A percentile compares a stretch with the other conserved stretches of the same genome.
Evolutionary conservation across 257 asterid species (phyloP).

Genomic region (Anisodus acutangulus): DNA sequence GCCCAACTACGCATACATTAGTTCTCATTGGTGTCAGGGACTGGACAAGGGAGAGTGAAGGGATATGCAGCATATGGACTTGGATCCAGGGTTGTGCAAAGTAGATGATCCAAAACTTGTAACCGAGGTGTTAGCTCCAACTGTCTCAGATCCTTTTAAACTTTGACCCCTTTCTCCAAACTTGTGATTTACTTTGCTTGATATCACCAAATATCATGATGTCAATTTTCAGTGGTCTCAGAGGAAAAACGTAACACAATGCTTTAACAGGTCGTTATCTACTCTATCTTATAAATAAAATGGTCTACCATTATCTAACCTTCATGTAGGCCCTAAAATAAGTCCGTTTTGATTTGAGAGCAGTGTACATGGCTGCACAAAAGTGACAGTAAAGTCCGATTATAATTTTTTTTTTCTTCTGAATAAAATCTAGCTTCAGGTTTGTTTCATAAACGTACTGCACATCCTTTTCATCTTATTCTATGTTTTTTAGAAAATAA

Average conservation of each 20-base stretch:
- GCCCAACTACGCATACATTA: neutral
- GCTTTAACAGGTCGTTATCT: neutral
- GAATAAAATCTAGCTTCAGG: neutral
- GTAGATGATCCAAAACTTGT: neutral
- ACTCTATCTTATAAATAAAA: slow-evolving; percentile 2
- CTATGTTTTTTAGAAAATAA: neutral
- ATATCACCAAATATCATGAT: neutral
- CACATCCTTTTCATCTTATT: neutral
- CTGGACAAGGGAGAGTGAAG: neutral
- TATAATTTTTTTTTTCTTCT: neutral
- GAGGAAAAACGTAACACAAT: neutral
- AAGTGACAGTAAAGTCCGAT: neutral
- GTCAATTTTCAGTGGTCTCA: slow-evolving; percentile 5
- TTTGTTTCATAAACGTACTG: neutral
- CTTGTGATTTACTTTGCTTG: slow-evolving; percentile 8
- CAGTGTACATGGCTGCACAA: neutral
- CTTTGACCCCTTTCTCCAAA: neutral
- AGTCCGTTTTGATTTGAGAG: neutral
- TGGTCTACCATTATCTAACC: neutral
- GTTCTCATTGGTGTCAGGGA: neutral
- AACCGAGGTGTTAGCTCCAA: slow-evolving; percentile 11
- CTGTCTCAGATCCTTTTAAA: slow-evolving; percentile 14
- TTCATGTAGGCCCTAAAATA: neutral
- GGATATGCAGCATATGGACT: neutral
- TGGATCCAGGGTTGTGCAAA: neutral